Percentiles rank a stretch among this genome's conserved stretches.
phyloP scores from a whole-genome alignment of 31 red algal species.

The Odonthalia washingtoniensis region DNA sequence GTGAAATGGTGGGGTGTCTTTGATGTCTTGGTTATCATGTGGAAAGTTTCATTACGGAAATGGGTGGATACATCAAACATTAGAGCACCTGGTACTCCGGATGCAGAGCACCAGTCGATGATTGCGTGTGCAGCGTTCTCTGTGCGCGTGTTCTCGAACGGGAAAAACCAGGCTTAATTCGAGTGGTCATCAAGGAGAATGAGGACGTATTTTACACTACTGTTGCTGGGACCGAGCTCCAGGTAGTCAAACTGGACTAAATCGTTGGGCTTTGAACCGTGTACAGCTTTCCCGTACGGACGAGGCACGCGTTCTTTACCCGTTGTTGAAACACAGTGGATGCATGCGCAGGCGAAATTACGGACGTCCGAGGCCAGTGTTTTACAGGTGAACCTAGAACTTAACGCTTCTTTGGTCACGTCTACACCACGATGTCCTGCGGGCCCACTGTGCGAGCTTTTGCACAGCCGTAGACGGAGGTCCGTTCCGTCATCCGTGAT shows the following conservation, averaged over 20 bases:
- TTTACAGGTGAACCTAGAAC: too few relatives aligned
- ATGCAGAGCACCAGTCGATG: not conserved
- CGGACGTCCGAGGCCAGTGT: too few relatives aligned
- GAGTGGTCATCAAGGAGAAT: too few relatives aligned
- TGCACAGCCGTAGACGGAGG: too few relatives aligned
- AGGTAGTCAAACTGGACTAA: too few relatives aligned
- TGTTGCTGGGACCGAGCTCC: too few relatives aligned
- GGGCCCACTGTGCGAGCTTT: too few relatives aligned
- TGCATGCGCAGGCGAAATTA: not conserved
- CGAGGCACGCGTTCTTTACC: not conserved
- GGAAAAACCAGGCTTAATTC: not conserved
- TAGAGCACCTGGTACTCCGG: not conserved
- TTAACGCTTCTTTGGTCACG: too few relatives aligned
- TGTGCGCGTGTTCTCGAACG: not conserved
- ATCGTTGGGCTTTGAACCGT: constrained; percentile 2
- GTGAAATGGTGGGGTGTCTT: constrained; percentile 14
- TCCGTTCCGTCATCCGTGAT: too few relatives aligned
- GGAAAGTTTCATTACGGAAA: constrained; percentile 10
- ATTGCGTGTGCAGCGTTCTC: not conserved
- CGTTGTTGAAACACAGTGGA: not conserved
- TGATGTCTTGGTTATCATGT: too few relatives aligned
- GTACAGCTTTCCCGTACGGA: not conserved
- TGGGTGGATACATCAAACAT: constrained; percentile 6
- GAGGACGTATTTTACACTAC: too few relatives aligned
- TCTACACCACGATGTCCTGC: too few relatives aligned